A percentile compares a stretch with the other conserved stretches of the same genome.
phyloP scores from a whole-genome alignment of 495 filamentous ascomycete species.

The Neurospora sp. region DNA sequence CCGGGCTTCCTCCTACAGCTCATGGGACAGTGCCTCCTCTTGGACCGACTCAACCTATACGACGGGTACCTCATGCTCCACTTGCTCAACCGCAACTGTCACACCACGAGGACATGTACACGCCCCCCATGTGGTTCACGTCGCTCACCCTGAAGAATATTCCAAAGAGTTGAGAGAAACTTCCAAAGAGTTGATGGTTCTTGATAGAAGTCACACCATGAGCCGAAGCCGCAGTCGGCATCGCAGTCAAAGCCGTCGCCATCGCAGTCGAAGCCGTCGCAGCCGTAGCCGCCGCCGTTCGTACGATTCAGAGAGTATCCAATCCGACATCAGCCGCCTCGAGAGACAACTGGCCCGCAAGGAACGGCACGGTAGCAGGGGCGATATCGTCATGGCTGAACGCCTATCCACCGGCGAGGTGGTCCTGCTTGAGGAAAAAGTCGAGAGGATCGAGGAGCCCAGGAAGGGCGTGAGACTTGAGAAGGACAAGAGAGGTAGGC shows the following conservation, averaged over 20 bases:
- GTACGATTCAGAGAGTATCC: slow-evolving; percentile 21
- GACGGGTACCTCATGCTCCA: slow-evolving; percentile 1
- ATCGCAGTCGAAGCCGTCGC: slow-evolving; percentile 19
- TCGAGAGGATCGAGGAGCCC: slow-evolving; percentile 41
- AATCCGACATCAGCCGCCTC: slow-evolving; percentile 33
- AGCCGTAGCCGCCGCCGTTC: slow-evolving; percentile 15
- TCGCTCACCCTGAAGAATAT: slow-evolving; percentile 26
- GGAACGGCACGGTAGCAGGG: slow-evolving; percentile 17
- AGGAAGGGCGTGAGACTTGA: slow-evolving; percentile 55
- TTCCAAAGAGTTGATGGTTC: slow-evolving; percentile 16
- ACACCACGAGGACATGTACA: slow-evolving; percentile 6
- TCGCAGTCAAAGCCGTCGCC: slow-evolving; percentile 38
- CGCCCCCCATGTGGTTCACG: slow-evolving; percentile 20
- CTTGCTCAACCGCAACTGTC: neutral
- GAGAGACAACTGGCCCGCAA: slow-evolving; percentile 17
- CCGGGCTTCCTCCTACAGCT: slow-evolving; percentile 19
- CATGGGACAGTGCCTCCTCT: slow-evolving; percentile 14
- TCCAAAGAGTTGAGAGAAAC: slow-evolving; percentile 27
- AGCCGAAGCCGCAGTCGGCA: neutral
- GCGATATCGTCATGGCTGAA: slow-evolving; percentile 37
- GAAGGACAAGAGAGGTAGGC: slow-evolving; percentile 81
- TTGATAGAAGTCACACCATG: neutral
- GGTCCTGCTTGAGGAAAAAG: slow-evolving; percentile 42
- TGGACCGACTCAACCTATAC: slow-evolving; percentile 7
- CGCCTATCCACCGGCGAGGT: slow-evolving; percentile 40